phyloP scores from a whole-genome alignment of 257 asterid genomes.

The Penstemon davidsonii region DNA sequence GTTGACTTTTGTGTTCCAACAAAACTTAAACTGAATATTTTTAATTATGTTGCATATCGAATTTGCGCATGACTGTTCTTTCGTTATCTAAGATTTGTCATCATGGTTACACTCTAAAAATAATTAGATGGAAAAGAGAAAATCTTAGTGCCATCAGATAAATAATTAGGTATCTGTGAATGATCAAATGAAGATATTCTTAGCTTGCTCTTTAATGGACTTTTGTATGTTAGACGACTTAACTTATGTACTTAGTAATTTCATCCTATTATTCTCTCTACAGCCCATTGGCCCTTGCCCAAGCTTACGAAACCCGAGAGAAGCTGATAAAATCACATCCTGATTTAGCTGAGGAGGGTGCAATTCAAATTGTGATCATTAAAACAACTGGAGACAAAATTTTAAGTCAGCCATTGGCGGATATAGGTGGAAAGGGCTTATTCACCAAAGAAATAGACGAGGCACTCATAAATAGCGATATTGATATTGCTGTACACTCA shows the following conservation, averaged over 20 bases:
- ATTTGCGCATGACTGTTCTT: slow-evolving; percentile 28
- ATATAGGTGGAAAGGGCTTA: slow-evolving; percentile 97
- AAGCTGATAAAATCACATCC: slow-evolving; percentile 74
- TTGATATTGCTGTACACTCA: slow-evolving; percentile 97
- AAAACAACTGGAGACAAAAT: slow-evolving; percentile 96
- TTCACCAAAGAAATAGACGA: slow-evolving; percentile 97
- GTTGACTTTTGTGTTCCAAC: not conserved
- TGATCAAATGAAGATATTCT: not conserved
- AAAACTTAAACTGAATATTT: not conserved
- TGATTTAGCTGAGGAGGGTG: slow-evolving; percentile 88
- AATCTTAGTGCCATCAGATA: slow-evolving; percentile 3
- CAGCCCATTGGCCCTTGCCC: slow-evolving; percentile 98
- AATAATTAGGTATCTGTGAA: not conserved
- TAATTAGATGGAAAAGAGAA: not conserved
- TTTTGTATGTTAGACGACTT: not conserved
- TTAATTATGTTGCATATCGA: not conserved
- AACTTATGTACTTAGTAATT: not conserved
- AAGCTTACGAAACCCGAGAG: slow-evolving; percentile 89
- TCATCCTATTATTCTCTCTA: slow-evolving; percentile 29
- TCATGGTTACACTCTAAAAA: not conserved
- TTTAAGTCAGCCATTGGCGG: slow-evolving; percentile 90
- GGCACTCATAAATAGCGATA: slow-evolving; percentile 82
- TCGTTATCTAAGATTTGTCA: not conserved
- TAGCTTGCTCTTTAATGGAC: not conserved
- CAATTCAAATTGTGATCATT: slow-evolving; percentile 76